Base-by-base conservation (phyloP, 495 filamentous ascomycete genomes). In the Opeltia flavorubescens region DNA sequence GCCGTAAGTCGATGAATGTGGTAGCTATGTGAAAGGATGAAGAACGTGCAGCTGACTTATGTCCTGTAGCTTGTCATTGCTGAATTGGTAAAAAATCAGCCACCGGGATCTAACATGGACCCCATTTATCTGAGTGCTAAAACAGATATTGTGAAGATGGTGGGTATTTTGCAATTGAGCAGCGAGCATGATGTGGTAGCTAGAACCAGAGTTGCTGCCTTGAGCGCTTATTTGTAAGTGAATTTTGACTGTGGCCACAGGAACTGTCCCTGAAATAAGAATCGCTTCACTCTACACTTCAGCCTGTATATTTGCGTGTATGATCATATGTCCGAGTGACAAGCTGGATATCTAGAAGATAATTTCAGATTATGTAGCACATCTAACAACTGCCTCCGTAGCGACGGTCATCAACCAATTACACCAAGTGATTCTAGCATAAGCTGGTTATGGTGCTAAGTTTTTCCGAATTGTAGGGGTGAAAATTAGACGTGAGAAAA, bases 101-200 rank as follows among this genome's bases (percentile, higher is more conserved):
- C 51, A 25, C 62, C 66, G 28, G 53, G 52, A 0, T 45, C 71
- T 35, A 46, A 49, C 5, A 64, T 67, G 46, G 76, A 78, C 55
- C 69, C 71, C 11, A 51, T 75, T 44, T 75, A 70, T 56, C 63
- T 72, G 20, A 64, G 71, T 47, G 76, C 69, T 1, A 74, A 67
- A 55, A 59, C 58, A 27, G 76, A 80, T 65, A 72, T 80, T 44
- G 52, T 74, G 69, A 56, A 54, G 70, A 79, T 79, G 76, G 69
- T 79, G 31, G 64, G 75, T 39, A 75, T 80, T 9, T 64, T 79
- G 65, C 62, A 69, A 47, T 49, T 57, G 23, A 76, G 72, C 63
- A 65, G 68, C 34, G 65, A 72, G 13, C 67, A 69, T 13, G 71
- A 76, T 3, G 61, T 69, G 13, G 75, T 76, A 24, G 74, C 74